phyloP scores from a whole-genome alignment of 1,284 basidiomycete genomes.

The Cryptococcus maquisensis region DNA sequence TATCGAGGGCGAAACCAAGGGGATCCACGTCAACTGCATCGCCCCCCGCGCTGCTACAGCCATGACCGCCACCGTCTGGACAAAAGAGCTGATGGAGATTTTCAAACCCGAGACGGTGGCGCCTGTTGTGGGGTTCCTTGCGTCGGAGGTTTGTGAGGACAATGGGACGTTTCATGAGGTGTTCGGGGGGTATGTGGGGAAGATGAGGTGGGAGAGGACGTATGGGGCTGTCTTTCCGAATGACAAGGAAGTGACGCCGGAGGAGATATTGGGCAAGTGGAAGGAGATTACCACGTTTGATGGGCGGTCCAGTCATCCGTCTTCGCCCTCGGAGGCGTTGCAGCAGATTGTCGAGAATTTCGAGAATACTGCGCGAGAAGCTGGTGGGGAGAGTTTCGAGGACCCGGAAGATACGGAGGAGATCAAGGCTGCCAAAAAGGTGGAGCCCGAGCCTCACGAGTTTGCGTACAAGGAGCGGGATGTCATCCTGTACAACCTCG shows the following conservation, averaged over 20 bases:
- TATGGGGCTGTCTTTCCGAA: slow-evolving; percentile 77
- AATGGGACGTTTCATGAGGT: slow-evolving; percentile 83
- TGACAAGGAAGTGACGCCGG: slow-evolving; percentile 67
- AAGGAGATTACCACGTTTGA: slow-evolving; percentile 76
- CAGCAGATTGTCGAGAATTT: slow-evolving; percentile 79
- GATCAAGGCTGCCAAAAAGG: slow-evolving; percentile 77
- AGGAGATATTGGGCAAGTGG: slow-evolving; percentile 76
- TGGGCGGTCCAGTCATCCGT: slow-evolving; percentile 71
- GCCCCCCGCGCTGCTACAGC: slow-evolving; percentile 87
- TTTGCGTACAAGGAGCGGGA: slow-evolving; percentile 83
- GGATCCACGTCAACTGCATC: slow-evolving; percentile 81
- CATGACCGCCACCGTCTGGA: slow-evolving; percentile 85
- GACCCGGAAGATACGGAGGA: slow-evolving; percentile 81
- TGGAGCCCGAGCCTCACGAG: slow-evolving; percentile 55
- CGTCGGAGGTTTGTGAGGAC: slow-evolving; percentile 70
- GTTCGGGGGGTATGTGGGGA: slow-evolving; percentile 86
- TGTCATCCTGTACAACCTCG: slow-evolving; percentile 92
- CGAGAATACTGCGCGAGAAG: slow-evolving; percentile 56
- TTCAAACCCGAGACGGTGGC: slow-evolving; percentile 94
- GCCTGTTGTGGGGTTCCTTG: slow-evolving; percentile 84
- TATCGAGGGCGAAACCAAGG: slow-evolving; percentile 88
- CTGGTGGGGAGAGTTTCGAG: slow-evolving; percentile 53
- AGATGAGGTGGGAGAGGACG: slow-evolving; percentile 88
- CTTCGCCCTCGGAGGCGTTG: slow-evolving; percentile 66
- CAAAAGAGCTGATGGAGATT: slow-evolving; percentile 79